Conservation (phyloP, 2,329 filamentous ascomycete genomes). For the Phyllosticta paracitricarpa region DNA sequence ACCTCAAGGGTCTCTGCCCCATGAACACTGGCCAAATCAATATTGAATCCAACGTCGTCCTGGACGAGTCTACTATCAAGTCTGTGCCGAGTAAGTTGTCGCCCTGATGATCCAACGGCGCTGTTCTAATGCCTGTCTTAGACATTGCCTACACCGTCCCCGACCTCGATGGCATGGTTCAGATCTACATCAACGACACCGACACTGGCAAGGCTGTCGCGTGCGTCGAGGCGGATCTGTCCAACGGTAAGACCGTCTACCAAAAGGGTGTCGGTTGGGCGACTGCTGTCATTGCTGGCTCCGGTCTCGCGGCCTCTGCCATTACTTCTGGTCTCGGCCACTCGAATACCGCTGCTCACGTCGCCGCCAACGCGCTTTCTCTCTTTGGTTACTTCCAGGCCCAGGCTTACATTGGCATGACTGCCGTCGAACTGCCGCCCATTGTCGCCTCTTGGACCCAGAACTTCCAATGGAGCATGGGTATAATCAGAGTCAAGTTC, state of each 20-base stretch:
- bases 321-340: conserved; percentile 84
- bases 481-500: conserved; percentile 80
- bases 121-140: conserved; percentile 18
- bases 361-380: conserved; percentile 87
- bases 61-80: conserved; percentile 48
- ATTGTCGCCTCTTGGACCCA: conserved; percentile 91
- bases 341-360: conserved; percentile 87
- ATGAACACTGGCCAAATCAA: conserved; percentile 80
- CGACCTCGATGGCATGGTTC: conserved; percentile 79
- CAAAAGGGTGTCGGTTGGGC: conserved; percentile 82
- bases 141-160: conserved; percentile 79
- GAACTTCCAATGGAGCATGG: conserved; percentile 98
- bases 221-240: conserved; percentile 78
- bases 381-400: conserved; percentile 92
- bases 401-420: conserved; percentile 83
- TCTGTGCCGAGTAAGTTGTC: conserved; percentile 53
- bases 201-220: conserved; percentile 57
- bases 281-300: conserved; percentile 75
- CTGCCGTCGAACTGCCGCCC: conserved; percentile 69
- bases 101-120: background rate
- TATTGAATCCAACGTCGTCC: conserved; percentile 57
- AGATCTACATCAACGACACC: conserved; percentile 68
- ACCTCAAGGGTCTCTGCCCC: conserved; percentile 69
- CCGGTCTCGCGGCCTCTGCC: conserved; percentile 75
- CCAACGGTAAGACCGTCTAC: conserved; percentile 87